Percentiles rank a stretch among this genome's conserved stretches.
Conservation (phyloP, 176 grass and related monocot species). For the Raddia guianensis region DNA sequence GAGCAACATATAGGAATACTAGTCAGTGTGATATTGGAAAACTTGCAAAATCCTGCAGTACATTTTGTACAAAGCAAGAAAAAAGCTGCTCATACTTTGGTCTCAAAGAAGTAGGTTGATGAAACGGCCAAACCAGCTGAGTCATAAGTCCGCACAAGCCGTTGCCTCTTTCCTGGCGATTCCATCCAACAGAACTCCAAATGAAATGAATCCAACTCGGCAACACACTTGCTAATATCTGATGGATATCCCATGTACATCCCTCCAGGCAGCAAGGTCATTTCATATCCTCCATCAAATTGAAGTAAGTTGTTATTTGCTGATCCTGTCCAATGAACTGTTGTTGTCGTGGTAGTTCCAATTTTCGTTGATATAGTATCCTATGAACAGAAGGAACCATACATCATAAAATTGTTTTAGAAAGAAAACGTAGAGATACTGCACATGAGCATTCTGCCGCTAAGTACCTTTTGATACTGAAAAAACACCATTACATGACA, state of each 20-base stretch:
- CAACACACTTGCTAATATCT: constrained; percentile 71
- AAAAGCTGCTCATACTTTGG: constrained; percentile 53
- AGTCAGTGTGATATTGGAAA: background rate
- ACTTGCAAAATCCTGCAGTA: constrained; percentile 22
- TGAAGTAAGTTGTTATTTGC: constrained; percentile 59
- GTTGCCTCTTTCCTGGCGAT: constrained; percentile 68
- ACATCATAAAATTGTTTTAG: background rate
- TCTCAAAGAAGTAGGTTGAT: constrained; percentile 78
- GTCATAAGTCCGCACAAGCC: constrained; percentile 75
- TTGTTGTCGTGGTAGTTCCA: constrained; percentile 58
- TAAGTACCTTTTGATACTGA: background rate
- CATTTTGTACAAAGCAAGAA: constrained; percentile 26
- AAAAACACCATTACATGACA: constrained; percentile 6
- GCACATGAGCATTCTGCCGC: background rate
- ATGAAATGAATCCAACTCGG: constrained; percentile 77
- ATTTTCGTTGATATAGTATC: constrained; percentile 61
- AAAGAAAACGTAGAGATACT: background rate
- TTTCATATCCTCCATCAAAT: constrained; percentile 86
- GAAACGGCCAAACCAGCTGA: constrained; percentile 79
- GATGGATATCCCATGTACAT: constrained; percentile 96
- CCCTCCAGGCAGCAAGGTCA: constrained; percentile 83
- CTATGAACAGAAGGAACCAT: constrained; percentile 46
- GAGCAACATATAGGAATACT: background rate
- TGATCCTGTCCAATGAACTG: constrained; percentile 79
- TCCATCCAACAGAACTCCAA: constrained; percentile 98